Percentiles rank a stretch among this genome's conserved stretches.
phyloP scores from a whole-genome alignment of 1,139 yeast genomes.

The Debaryomyces nepalensis region DNA sequence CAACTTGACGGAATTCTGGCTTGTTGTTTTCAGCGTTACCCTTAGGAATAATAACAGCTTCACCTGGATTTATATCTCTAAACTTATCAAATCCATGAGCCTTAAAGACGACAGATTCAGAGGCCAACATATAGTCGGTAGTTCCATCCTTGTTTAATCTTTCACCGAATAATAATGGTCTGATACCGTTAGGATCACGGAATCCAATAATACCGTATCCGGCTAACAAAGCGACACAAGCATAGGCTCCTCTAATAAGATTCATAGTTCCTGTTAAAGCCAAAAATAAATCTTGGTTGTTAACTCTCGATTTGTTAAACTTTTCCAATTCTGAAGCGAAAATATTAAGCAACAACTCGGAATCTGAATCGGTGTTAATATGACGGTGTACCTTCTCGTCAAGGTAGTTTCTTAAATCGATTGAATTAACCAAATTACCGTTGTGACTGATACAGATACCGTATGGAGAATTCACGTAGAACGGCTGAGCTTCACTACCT shows the following conservation, averaged over 20 bases:
- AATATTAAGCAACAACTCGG: constrained; percentile 84
- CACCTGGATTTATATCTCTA: constrained; percentile 90
- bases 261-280: constrained; percentile 85
- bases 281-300: constrained; percentile 83
- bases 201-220: constrained; percentile 96
- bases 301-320: constrained; percentile 91
- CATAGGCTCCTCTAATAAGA: constrained; percentile 90
- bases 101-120: constrained; percentile 91
- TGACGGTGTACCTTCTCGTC: constrained; percentile 97
- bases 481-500: constrained; percentile 97
- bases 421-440: constrained; percentile 91
- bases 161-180: constrained; percentile 88
- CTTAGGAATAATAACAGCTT: constrained; percentile 91
- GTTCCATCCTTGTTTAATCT: constrained; percentile 70
- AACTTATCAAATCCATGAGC: constrained; percentile 87
- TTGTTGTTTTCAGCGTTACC: constrained; percentile 43
- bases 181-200: constrained; percentile 95
- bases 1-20: constrained; percentile 89
- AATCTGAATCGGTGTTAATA: constrained; percentile 94
- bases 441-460: constrained; percentile 91
- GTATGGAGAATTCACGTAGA: constrained; percentile 95
- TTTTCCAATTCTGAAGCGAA: constrained; percentile 92
- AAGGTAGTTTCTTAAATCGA: constrained; percentile 72
- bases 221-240: constrained; percentile 93
- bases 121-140: constrained; percentile 92